Conservation (phyloP, 768 basidiomycete genomes). For the Kwoniella sp. region DNA sequence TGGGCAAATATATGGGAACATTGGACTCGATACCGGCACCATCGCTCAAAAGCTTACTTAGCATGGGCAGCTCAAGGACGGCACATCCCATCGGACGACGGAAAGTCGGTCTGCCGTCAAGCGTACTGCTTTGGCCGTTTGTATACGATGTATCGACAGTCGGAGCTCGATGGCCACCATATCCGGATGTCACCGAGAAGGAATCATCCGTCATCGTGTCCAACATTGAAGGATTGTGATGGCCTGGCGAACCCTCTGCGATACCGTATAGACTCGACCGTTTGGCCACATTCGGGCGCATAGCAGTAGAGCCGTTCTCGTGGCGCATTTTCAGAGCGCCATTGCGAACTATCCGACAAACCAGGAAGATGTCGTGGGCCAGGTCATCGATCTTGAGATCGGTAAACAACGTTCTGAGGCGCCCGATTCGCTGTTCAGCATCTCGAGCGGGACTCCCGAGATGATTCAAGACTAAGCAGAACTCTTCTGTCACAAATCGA, state of each 20-base stretch:
- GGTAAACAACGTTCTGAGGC: constrained; percentile 82
- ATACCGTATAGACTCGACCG: constrained; percentile 22
- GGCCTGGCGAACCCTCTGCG: constrained; percentile 9
- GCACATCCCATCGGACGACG: constrained; percentile 96
- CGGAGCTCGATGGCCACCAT: constrained; percentile 28
- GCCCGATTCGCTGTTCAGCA: constrained; percentile 62
- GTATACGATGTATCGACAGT: constrained; percentile 32
- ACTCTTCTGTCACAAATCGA: constrained; percentile 92
- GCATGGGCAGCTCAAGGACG: constrained; percentile 78
- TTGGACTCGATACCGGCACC: constrained; percentile 70
- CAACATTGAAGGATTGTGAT: constrained; percentile 12
- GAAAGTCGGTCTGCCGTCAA: constrained; percentile 57
- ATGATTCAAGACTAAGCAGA: constrained; percentile 83
- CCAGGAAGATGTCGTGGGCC: constrained; percentile 80
- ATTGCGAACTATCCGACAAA: constrained; percentile 86
- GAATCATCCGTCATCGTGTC: constrained; percentile 47
- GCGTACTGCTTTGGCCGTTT: constrained; percentile 15
- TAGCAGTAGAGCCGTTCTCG: constrained; percentile 51
- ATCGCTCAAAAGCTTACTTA: constrained; percentile 70
- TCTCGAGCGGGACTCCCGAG: constrained; percentile 64
- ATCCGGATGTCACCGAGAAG: constrained; percentile 50
- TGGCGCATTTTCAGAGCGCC: constrained; percentile 77
- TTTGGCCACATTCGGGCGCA: constrained; percentile 10
- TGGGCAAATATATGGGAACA: constrained; percentile 84
- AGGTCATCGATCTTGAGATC: constrained; percentile 86